phyloP scores from a whole-genome alignment of 2,329 filamentous ascomycete species.

The Fusarium phyllophilum region DNA sequence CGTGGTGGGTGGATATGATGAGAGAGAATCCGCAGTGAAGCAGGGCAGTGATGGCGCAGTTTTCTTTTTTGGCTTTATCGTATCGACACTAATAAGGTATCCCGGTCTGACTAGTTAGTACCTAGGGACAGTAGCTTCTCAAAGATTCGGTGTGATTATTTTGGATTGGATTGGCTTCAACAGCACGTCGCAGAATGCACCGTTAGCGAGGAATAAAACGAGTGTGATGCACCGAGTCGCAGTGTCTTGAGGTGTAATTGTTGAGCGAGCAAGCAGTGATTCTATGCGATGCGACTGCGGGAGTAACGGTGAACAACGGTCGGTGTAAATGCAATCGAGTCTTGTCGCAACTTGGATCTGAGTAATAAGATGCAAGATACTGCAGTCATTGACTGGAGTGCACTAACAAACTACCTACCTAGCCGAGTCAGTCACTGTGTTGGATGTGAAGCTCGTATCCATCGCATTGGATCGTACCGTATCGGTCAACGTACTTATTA shows the following conservation, averaged over 20 bases:
- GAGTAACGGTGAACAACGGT: conserved; percentile 18
- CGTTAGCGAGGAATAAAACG: background rate
- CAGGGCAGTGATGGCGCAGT: conserved; percentile 23
- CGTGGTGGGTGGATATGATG: conserved; percentile 15
- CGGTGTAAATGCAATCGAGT: conserved; percentile 17
- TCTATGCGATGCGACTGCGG: conserved; percentile 13
- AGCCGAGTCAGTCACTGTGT: conserved; percentile 9
- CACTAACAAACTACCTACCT: conserved; percentile 4
- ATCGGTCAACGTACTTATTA: background rate
- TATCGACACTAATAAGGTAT: conserved; percentile 5
- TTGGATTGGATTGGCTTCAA: background rate
- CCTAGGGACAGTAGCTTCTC: conserved; percentile 1
- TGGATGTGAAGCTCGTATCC: background rate
- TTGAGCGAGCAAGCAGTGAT: background rate
- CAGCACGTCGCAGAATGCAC: background rate
- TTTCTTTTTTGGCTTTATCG: conserved; percentile 16
- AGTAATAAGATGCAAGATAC: conserved; percentile 20
- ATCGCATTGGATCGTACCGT: background rate
- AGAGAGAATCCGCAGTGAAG: conserved; percentile 25
- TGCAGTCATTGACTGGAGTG: background rate
- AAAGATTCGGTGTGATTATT: conserved; percentile 21
- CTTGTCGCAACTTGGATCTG: conserved; percentile 14
- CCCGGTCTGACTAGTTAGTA: conserved; percentile 8
- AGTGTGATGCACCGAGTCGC: background rate
- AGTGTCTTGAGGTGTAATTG: background rate